Percentiles rank a stretch among this genome's conserved stretches.
Conservation (phyloP, 192 early-diverging fungal genomes). For the Chytriomyces sp. region DNA sequence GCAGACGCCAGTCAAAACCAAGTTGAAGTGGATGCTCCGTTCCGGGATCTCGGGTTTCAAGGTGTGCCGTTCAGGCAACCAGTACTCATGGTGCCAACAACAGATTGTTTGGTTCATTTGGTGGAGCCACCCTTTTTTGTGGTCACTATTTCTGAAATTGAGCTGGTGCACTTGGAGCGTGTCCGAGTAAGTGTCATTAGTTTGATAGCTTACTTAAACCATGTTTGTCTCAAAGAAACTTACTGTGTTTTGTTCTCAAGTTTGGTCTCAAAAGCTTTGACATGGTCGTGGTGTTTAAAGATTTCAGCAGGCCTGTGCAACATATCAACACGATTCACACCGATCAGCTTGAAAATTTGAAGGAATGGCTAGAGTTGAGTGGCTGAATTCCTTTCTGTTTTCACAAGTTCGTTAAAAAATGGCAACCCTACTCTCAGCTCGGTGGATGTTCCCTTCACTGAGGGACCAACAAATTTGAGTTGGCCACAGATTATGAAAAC, state of each 20-base stretch:
- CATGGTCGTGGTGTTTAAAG: conserved; percentile 97
- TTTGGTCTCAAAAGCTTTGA: conserved; percentile 99
- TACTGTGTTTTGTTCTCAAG: conserved; percentile 48
- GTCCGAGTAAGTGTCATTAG: conserved; percentile 61
- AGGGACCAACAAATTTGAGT: conserved; percentile 92
- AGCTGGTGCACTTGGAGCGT: conserved; percentile 95
- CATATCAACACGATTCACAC: conserved; percentile 97
- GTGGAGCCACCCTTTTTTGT: conserved; percentile 92
- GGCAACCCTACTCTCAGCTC: conserved; percentile 54
- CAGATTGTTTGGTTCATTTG: conserved; percentile 94
- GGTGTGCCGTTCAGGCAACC: conserved; percentile 93
- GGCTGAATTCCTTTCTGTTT: background rate
- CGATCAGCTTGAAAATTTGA: conserved; percentile 88
- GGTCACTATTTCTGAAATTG: conserved; percentile 88
- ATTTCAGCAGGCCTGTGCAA: conserved; percentile 83
- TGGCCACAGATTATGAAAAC: conserved; percentile 99
- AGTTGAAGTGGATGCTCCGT: conserved; percentile 91
- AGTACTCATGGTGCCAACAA: conserved; percentile 92
- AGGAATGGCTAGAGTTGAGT: conserved; percentile 85
- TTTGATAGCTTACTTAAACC: background rate
- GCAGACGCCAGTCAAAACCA: conserved; percentile 73
- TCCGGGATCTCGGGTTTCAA: conserved; percentile 90
- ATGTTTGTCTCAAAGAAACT: conserved; percentile 1
- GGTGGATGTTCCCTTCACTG: conserved; percentile 89
- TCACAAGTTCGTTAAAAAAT: background rate